Percentiles rank a stretch among this genome's conserved stretches.
phyloP scores from a whole-genome alignment of 2,329 filamentous ascomycete genomes.

The Nothopassalora personata region DNA sequence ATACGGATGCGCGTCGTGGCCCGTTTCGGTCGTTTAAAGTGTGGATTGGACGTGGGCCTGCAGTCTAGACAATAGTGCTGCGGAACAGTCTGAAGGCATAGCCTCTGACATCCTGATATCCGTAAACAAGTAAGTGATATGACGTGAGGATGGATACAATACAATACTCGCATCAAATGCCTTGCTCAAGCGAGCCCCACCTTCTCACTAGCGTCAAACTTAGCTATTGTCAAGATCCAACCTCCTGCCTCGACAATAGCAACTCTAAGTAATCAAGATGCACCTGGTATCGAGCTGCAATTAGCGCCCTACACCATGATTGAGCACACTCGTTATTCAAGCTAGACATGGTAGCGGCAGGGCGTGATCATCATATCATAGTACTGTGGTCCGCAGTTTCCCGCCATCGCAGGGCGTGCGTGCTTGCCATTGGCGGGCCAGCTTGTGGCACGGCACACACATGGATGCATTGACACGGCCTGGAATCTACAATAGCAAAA shows the following conservation, averaged over 20 bases:
- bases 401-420: not conserved
- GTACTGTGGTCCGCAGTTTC: not conserved
- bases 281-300: not conserved
- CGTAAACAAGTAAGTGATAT: too few relatives aligned
- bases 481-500: not conserved
- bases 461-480: not conserved
- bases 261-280: not conserved
- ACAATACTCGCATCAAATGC: too few relatives aligned
- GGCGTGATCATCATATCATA: not conserved
- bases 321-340: not conserved
- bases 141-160: too few relatives aligned
- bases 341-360: not conserved
- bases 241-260: not conserved
- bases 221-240: not conserved
- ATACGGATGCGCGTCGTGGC: constrained; percentile 34
- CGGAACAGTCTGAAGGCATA: too few relatives aligned
- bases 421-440: not conserved
- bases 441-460: not conserved
- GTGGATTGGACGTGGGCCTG: constrained; percentile 36
- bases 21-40: constrained; percentile 35
- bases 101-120: too few relatives aligned
- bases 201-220: not conserved
- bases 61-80: constrained; percentile 2
- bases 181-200: not conserved
- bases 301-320: not conserved